Percentiles rank a stretch among this genome's conserved stretches.
Evolutionary conservation across 2,329 filamentous ascomycete species (phyloP).

Genomic region (Colletotrichum orbiculare): DNA sequence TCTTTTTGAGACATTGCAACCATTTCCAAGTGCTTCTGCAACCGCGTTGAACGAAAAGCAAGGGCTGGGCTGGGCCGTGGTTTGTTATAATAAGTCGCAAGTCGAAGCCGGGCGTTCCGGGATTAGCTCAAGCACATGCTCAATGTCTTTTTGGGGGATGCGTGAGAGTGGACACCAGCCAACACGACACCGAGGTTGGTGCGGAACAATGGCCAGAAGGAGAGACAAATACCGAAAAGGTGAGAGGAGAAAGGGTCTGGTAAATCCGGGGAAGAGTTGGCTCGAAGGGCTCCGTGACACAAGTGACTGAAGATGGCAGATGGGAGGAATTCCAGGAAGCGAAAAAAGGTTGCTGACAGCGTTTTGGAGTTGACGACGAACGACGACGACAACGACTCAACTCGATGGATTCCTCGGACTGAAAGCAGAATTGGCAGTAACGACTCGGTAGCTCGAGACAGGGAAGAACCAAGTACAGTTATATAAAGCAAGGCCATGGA

Average conservation of each 20-base stretch:
- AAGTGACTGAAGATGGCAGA: slow-evolving; percentile 8
- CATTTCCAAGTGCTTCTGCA: slow-evolving; percentile 10
- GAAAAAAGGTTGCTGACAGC: slow-evolving; percentile 4
- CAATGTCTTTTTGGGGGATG: slow-evolving; percentile 30
- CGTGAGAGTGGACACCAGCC: slow-evolving; percentile 31
- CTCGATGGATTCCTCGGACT: not conserved
- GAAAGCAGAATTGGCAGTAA: slow-evolving; percentile 15
- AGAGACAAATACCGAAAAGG: slow-evolving; percentile 14
- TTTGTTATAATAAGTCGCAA: slow-evolving; percentile 22
- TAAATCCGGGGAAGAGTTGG: slow-evolving; percentile 18
- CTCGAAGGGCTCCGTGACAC: not conserved
- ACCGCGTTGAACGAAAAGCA: not conserved
- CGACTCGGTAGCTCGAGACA: slow-evolving; percentile 3
- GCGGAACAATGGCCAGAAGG: slow-evolving; percentile 25
- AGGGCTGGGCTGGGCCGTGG: slow-evolving; percentile 6
- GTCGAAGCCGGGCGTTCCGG: slow-evolving; percentile 33
- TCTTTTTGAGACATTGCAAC: slow-evolving; percentile 32
- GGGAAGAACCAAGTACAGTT: slow-evolving; percentile 24
- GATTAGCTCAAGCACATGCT: slow-evolving; percentile 34
- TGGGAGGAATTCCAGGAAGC: not conserved
- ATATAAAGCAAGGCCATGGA: slow-evolving; percentile 17
- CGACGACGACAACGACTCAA: slow-evolving; percentile 11
- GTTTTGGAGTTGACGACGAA: slow-evolving; percentile 13
- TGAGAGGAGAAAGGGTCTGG: not conserved
- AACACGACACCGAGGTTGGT: slow-evolving; percentile 27